Evolutionary conservation across 306 rosid genomes (phyloP).

Genomic region (Rubus idaeus): DNA sequence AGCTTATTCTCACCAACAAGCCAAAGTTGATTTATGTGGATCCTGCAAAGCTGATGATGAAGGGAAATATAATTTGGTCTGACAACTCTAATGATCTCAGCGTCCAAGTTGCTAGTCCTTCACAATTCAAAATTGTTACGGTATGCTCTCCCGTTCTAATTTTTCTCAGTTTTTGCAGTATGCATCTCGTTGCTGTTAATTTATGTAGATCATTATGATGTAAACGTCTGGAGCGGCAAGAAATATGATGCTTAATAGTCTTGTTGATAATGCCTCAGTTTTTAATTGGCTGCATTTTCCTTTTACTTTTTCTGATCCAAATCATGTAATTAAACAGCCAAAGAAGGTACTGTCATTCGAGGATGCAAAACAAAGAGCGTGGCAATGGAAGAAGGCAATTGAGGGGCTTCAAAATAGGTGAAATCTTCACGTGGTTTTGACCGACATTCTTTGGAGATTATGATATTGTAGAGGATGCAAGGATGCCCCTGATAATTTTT

Average conservation of each 20-base stretch:
- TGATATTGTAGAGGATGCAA: constrained; percentile 44
- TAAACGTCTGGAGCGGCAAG: background rate
- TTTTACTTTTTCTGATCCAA: constrained; percentile 19
- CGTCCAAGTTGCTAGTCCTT: constrained; percentile 80
- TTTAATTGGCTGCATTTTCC: constrained; percentile 2
- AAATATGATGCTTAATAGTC: background rate
- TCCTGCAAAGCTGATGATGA: constrained; percentile 81
- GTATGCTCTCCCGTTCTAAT: constrained; percentile 43
- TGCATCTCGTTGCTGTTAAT: background rate
- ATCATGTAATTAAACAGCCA: constrained; percentile 58
- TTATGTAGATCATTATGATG: background rate
- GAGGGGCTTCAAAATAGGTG: constrained; percentile 97
- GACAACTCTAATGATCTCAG: constrained; percentile 86
- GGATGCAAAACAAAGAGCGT: constrained; percentile 91
- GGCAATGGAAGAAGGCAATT: constrained; percentile 96
- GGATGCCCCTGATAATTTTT: constrained; percentile 35
- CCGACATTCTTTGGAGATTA: constrained; percentile 38
- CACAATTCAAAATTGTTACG: constrained; percentile 89
- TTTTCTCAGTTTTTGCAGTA: background rate
- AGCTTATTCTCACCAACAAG: constrained; percentile 96
- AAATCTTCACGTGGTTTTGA: constrained; percentile 37
- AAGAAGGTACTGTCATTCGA: constrained; percentile 86
- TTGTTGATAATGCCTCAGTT: constrained; percentile 1
- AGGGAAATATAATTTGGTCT: constrained; percentile 94
- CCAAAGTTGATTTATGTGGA: constrained; percentile 94